These are phyloP conservation scores for Phytopythium oedochilum DNA, from an alignment of 352 stramenopile species.

Conservation along the genomic window DNA sequence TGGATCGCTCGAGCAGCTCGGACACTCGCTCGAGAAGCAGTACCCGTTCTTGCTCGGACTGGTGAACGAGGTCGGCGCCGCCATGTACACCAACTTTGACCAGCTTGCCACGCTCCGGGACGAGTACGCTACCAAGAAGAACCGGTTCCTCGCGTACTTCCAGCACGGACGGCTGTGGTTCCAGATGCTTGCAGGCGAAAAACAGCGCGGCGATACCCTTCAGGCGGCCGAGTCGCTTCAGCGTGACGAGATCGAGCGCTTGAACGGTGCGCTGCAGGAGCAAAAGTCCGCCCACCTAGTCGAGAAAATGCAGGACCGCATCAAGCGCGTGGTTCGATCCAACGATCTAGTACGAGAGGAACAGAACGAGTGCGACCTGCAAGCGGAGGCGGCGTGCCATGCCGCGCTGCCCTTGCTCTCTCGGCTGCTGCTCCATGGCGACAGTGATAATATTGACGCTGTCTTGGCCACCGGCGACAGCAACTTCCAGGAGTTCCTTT, in stretches of 20 bases:
- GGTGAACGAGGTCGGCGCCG: constrained; percentile 28
- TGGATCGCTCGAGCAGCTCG: constrained; percentile 43
- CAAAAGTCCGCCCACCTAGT: constrained; percentile 17
- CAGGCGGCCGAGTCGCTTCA: not conserved
- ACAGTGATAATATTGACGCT: not conserved
- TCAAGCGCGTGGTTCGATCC: not conserved
- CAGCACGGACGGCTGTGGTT: constrained; percentile 47
- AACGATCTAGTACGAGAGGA: not conserved
- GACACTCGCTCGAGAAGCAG: constrained; percentile 29
- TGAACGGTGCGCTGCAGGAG: constrained; percentile 42
- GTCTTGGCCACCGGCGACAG: not conserved
- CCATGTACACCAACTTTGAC: constrained; percentile 38
- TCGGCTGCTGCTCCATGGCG: not conserved
- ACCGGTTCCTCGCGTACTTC: constrained; percentile 39
- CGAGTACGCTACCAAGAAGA: constrained; percentile 5
- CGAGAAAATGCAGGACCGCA: constrained; percentile 15
- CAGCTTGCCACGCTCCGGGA: constrained; percentile 13
- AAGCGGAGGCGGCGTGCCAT: not conserved
- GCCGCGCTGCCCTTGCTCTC: not conserved
- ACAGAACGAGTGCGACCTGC: not conserved
- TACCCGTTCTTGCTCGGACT: constrained; percentile 43
- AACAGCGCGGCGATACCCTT: constrained; percentile 16
- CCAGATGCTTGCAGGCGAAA: constrained; percentile 23
- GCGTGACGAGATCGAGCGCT: constrained; percentile 23
- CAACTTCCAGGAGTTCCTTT: constrained; percentile 28